Conservation (phyloP, 352 stramenopile species). For the Globisporangium spinosum region DNA sequence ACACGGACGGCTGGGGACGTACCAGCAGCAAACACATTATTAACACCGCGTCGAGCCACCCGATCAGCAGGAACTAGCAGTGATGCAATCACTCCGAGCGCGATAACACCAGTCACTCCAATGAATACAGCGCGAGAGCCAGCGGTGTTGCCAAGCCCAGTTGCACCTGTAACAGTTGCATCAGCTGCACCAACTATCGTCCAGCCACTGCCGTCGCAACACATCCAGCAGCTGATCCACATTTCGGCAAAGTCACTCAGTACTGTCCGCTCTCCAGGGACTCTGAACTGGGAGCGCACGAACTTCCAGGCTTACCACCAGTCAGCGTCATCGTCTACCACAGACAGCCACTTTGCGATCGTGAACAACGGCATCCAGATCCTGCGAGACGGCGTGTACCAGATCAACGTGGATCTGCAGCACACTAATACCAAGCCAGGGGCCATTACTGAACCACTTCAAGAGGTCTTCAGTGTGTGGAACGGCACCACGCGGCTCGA, state of each 20-base stretch:
- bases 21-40: not conserved
- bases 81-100: not conserved
- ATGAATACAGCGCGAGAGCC: not conserved
- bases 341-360: constrained; percentile 25
- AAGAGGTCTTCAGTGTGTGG: constrained; percentile 34
- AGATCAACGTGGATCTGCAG: constrained; percentile 36
- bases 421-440: constrained; percentile 11
- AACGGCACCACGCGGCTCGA: constrained; percentile 30
- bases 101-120: not conserved
- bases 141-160: not conserved
- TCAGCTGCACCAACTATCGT: not conserved
- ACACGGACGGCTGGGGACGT: not conserved
- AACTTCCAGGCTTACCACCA: not conserved
- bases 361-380: constrained; percentile 28
- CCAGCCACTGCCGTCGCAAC: not conserved
- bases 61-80: not conserved
- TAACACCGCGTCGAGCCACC: not conserved
- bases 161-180: not conserved
- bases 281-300: constrained; percentile 28
- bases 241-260: constrained; percentile 13
- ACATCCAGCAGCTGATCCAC: constrained; percentile 25
- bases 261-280: constrained; percentile 17
- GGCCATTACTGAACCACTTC: not conserved
- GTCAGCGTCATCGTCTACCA: constrained; percentile 10
- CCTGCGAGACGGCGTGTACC: constrained; percentile 21